phyloP scores from a whole-genome alignment of 192 early-diverging fungal species.

The Rhizoclosmatium globosum region DNA sequence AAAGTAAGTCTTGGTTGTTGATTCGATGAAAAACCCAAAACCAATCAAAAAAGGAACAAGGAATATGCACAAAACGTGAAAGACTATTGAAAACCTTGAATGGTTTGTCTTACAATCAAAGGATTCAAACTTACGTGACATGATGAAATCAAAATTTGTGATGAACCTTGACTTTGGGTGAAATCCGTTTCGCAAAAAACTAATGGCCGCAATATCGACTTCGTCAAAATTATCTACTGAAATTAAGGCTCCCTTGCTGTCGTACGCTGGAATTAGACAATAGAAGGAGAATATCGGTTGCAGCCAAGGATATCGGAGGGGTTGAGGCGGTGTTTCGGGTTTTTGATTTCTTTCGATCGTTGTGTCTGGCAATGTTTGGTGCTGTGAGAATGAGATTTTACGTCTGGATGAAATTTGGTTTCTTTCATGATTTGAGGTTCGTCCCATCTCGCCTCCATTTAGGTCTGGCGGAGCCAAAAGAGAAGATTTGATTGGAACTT shows the following conservation, averaged over 20 bases:
- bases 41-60: conserved; percentile 11
- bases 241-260: background rate
- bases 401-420: no score
- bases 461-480: no score
- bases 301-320: no score
- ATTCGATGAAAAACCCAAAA: background rate
- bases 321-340: no score
- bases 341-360: no score
- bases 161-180: conserved; percentile 8
- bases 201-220: background rate
- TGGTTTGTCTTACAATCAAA: background rate
- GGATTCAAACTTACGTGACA: background rate
- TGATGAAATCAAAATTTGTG: conserved; percentile 1
- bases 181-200: background rate
- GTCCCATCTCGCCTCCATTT: no score
- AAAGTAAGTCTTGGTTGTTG: no score
- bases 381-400: no score
- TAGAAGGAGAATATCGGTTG: no score
- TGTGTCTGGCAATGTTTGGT: no score
- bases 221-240: conserved; percentile 11
- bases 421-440: no score
- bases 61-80: conserved; percentile 7
- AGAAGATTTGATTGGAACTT: no score
- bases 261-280: conserved; percentile 10
- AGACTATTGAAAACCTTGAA: background rate